Conservation (phyloP, 495 filamentous ascomycete genomes). For the Aspergillus asperescens region DNA sequence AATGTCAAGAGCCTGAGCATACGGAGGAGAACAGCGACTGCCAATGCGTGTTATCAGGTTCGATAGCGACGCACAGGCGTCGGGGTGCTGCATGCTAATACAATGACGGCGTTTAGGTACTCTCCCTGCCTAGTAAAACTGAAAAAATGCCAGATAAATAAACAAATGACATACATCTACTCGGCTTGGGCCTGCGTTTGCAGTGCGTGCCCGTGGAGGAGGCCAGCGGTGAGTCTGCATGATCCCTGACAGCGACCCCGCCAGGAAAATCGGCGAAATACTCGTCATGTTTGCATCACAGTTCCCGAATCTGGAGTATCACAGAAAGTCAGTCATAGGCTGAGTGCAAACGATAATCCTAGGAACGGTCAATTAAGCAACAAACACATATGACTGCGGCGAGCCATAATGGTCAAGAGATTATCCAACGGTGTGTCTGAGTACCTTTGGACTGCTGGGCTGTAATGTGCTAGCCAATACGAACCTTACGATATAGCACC, state of each 20-base stretch:
- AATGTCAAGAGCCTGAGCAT: background rate
- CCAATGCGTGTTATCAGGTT: background rate
- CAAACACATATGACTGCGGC: background rate
- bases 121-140: background rate
- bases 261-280: background rate
- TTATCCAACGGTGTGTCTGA: background rate
- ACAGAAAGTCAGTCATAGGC: background rate
- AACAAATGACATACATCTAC: background rate
- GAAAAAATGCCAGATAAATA: background rate
- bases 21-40: background rate
- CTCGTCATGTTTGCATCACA: background rate
- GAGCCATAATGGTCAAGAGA: background rate
- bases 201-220: background rate
- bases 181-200: slow-evolving; percentile 2
- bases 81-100: background rate
- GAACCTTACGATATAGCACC: background rate
- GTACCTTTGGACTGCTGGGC: background rate
- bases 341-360: background rate
- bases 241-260: background rate
- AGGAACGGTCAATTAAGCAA: background rate
- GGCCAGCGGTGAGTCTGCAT: background rate
- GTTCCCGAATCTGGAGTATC: background rate
- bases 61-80: background rate
- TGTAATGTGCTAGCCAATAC: slow-evolving; percentile 8
- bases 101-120: background rate